phyloP scores from a whole-genome alignment of 768 basidiomycete genomes.

The Kwoniella sp. region DNA sequence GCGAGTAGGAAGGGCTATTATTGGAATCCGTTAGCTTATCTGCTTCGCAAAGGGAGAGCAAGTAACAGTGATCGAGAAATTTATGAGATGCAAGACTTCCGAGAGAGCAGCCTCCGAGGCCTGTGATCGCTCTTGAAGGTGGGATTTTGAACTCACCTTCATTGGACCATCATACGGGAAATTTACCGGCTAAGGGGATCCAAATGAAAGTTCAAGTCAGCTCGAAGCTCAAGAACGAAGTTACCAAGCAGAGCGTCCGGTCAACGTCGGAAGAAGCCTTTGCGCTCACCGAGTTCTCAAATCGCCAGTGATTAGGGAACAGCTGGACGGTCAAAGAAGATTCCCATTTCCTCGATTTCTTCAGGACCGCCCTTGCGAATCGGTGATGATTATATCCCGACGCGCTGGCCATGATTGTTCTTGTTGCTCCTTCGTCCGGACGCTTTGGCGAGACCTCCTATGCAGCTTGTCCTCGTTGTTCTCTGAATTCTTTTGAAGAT shows the following conservation, averaged over 20 bases:
- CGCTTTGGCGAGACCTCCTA: too few species aligned
- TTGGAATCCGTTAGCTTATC: neutral
- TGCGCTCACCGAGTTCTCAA: conserved; percentile 56
- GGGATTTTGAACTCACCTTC: conserved; percentile 55
- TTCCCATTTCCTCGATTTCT: conserved; percentile 56
- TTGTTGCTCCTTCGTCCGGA: neutral
- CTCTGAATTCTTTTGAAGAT: neutral
- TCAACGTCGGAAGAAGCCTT: neutral
- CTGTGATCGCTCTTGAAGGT: too few species aligned
- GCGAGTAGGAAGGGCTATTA: conserved; percentile 57
- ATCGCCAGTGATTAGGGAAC: conserved; percentile 56
- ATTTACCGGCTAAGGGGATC: conserved; percentile 44
- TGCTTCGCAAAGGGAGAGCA: too few species aligned
- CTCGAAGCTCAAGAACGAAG: too few species aligned
- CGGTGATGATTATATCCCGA: conserved; percentile 57
- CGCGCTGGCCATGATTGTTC: conserved; percentile 50
- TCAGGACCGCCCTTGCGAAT: conserved; percentile 56
- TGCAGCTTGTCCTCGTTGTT: too few species aligned
- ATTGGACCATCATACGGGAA: conserved; percentile 58
- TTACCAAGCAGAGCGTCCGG: neutral
- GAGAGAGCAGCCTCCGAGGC: too few species aligned
- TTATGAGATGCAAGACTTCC: too few species aligned
- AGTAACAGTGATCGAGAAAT: too few species aligned
- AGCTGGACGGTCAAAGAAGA: conserved; percentile 58
- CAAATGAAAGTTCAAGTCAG: neutral